Percentiles rank a stretch among this genome's conserved stretches.
Conservation (phyloP, 106 monocot genomes). For the Hemerocallis citrina region DNA sequence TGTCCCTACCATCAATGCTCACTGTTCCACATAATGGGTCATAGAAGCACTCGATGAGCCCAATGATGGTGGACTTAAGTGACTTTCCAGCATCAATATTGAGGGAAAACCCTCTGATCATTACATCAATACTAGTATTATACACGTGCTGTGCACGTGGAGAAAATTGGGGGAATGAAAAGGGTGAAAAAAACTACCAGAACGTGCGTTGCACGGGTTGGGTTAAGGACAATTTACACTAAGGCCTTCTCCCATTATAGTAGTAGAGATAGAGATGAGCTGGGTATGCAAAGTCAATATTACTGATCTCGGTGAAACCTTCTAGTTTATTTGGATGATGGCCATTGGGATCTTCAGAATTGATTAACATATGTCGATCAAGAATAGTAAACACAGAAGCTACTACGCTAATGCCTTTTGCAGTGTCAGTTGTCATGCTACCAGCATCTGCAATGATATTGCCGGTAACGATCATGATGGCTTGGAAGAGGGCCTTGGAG, state of each 20-base stretch:
- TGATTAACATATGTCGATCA: conserved; percentile 34
- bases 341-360: conserved; percentile 39
- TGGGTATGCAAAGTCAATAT: conserved; percentile 46
- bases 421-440: conserved; percentile 48
- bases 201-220: too few species aligned
- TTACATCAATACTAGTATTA: too few species aligned
- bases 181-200: too few species aligned
- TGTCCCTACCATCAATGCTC: conserved; percentile 42
- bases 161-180: too few species aligned
- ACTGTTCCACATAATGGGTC: conserved; percentile 38
- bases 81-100: conserved; percentile 42
- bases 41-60: conserved; percentile 59
- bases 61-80: conserved; percentile 53
- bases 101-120: conserved; percentile 30
- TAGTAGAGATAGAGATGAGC: too few species aligned
- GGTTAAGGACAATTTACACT: too few species aligned
- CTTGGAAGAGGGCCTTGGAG: conserved; percentile 36
- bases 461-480: conserved; percentile 52
- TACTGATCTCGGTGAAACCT: conserved; percentile 30
- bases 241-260: too few species aligned
- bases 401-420: conserved; percentile 40
- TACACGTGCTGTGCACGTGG: too few species aligned
- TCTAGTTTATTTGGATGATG: conserved; percentile 20
- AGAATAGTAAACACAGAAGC: conserved; percentile 46
- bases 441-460: conserved; percentile 59